Base-by-base conservation (phyloP, 208 protist species). In the Porcisia hertigi region DNA sequence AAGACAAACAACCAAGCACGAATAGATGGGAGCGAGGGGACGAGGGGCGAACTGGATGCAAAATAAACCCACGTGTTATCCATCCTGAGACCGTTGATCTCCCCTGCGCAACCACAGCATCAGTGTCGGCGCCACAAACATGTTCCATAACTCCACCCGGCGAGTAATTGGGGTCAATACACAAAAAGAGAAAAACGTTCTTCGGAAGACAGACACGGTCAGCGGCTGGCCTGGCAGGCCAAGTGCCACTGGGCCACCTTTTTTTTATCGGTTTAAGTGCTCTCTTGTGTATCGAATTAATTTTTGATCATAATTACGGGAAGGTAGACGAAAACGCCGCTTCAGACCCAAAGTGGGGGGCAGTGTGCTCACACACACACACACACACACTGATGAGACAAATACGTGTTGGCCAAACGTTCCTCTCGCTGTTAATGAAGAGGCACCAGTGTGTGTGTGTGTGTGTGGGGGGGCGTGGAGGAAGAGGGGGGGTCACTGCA, bases 301-400 rank as follows among this genome's bases (percentile, higher is more conserved):
- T 67, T 18, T 67, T 67, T 41, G 45, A 23, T 67, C 18, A 16
- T 3, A 67, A 67, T 67, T 67, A 67, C 25, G 23, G 25, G 45
- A 41, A 45, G 43, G 34, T 7, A 3, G 47, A 23, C 12, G 57
- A 9, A 23, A 11, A 41, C 23, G 23, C 20, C 62, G 39, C 62
- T 34, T 34, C 62, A 49, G 2, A 8, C n/a, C n/a, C n/a, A n/a
- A n/a, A 14, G 18, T 25, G 39, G 2, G 62, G 3, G 47, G 18
- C 36, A 8, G 39, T 18, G 39, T 20, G 41, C 39, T 8, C 8
- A 67, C 41, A 67, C 62, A 49, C 3, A 52, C 8, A 41, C 62
- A 8, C n/a, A n/a, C n/a, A n/a, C n/a, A n/a, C n/a, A n/a, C n/a
- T n/a, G n/a, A n/a, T n/a, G n/a, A n/a, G n/a, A n/a, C n/a, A n/a